A percentile compares a stretch with the other conserved stretches of the same genome.
These are phyloP conservation scores for Globisporangium orthogonon DNA, from an alignment of 352 stramenopile species.

Conservation along the genomic window DNA sequence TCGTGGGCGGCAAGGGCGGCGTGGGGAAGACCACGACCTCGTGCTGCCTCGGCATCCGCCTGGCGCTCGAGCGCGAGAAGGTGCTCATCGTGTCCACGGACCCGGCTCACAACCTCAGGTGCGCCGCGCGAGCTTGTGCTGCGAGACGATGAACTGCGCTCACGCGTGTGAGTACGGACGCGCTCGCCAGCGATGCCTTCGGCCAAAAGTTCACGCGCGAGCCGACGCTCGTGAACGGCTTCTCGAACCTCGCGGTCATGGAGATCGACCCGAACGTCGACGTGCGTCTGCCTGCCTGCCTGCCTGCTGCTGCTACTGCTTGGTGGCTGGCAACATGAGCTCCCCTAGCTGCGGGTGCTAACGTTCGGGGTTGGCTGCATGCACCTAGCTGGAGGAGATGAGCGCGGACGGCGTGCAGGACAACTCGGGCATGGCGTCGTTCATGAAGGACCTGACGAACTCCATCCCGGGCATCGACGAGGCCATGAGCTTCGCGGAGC, in stretches of 20 bases:
- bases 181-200: constrained; percentile 91
- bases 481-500: constrained; percentile 97
- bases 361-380: neutral
- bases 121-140: neutral
- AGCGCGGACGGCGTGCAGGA: constrained; percentile 75
- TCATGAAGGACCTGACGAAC: constrained; percentile 97
- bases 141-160: neutral
- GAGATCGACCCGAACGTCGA: constrained; percentile 95
- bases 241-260: constrained; percentile 98
- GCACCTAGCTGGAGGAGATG: constrained; percentile 73
- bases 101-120: constrained; percentile 98
- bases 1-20: constrained; percentile 93
- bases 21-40: constrained; percentile 98
- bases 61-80: constrained; percentile 89
- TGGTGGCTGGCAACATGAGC: neutral
- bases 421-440: constrained; percentile 88
- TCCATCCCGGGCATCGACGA: constrained; percentile 99
- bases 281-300: constrained; percentile 21
- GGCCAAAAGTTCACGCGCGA: constrained; percentile 98
- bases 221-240: constrained; percentile 96
- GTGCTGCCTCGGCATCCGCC: constrained; percentile 93
- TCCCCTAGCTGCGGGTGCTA: neutral
- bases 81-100: constrained; percentile 99
- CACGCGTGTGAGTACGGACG: neutral
- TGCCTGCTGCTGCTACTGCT: neutral